Conservation (phyloP, 306 rosid genomes). For the Crataegus laevigata region DNA sequence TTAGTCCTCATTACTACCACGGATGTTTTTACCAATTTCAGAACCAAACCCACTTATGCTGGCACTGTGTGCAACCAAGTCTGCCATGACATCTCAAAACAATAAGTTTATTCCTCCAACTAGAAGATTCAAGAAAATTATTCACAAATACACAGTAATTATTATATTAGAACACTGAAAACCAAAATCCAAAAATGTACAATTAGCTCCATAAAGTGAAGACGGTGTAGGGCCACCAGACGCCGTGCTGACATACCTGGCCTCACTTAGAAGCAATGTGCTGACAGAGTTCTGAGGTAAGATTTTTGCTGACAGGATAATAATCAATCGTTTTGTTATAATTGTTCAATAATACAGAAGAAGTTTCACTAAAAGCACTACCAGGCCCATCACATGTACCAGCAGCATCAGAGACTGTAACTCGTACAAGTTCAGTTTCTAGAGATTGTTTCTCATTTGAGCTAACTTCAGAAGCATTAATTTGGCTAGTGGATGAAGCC, state of each 20-base stretch:
- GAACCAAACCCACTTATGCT: slow-evolving; percentile 18
- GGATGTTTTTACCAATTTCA: slow-evolving; percentile 32
- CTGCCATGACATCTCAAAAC: slow-evolving; percentile 22
- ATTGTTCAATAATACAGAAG: slow-evolving; percentile 27
- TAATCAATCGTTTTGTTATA: slow-evolving; percentile 25
- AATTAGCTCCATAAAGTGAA: slow-evolving; percentile 48
- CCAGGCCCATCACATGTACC: slow-evolving; percentile 55
- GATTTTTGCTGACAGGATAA: slow-evolving; percentile 17
- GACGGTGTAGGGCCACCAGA: slow-evolving; percentile 29
- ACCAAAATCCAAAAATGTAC: slow-evolving; percentile 9
- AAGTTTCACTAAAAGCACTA: slow-evolving; percentile 25
- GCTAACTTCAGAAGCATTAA: slow-evolving; percentile 35
- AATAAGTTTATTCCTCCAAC: slow-evolving; percentile 15
- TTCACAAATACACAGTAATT: neutral
- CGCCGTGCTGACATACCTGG: slow-evolving; percentile 31
- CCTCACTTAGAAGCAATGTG: slow-evolving; percentile 26
- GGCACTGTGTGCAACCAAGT: slow-evolving; percentile 15
- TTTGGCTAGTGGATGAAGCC: slow-evolving; percentile 37
- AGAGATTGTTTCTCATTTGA: slow-evolving; percentile 44
- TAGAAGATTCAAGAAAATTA: slow-evolving; percentile 5
- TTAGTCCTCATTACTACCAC: slow-evolving; percentile 22
- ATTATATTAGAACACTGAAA: slow-evolving; percentile 4
- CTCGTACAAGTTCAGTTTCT: slow-evolving; percentile 54
- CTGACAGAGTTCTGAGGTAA: slow-evolving; percentile 47
- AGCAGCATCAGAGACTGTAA: slow-evolving; percentile 49